Evolutionary conservation across 2,329 filamentous ascomycete genomes (phyloP), one percentile per base, ranked within the genome.

Genomic region (Aspergillus ustus): DNA sequence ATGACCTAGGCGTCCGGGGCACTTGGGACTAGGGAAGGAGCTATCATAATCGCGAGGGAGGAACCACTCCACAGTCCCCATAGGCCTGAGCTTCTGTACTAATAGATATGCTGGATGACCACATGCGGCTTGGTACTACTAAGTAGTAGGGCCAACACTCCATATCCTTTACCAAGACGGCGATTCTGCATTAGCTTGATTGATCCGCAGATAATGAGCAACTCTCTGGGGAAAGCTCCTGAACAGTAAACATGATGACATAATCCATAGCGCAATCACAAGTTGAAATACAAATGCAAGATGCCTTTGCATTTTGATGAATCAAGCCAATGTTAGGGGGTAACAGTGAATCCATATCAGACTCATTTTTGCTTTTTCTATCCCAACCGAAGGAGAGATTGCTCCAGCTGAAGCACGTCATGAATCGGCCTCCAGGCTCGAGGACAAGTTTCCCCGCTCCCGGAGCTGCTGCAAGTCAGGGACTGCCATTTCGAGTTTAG

Each of bases 401-500:
- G 34, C 34, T 40, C 34, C 34, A 40, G 4, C 15, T 40, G 34
- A 40, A 40, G 34, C 11, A 40, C 13, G 34, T 40, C 34, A 40
- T 15, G 34, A 40, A 11, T 31, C 9, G 28, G 28, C 13, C 29
- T 37, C 49, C 51, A 48, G 28, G 22, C 50, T 51, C 50, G 49
- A 50, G 54, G 56, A 11, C 34, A 40, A 43, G 25, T 25, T 52
- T 66, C 65, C 65, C 65, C 65, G 61, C 65, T 62, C 53, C 63
- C 59, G 56, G 44, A 67, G 69, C 68, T 43, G 50, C 55, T 58
- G 54, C 29, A 15, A 59, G 55, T 52, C 52, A 48, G 52, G 59
- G 52, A 6, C 45, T 52, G 45, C 63, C 63, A 50, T 55, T 65
- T 65, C 46, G 51, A 56, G 60, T 74, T 58, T 69, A 73, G 73